Percentiles rank a stretch among this genome's conserved stretches.
These are phyloP conservation scores for Aspergillus bombycis DNA, from an alignment of 2,329 filamentous ascomycete genomes.

Conservation along the genomic window DNA sequence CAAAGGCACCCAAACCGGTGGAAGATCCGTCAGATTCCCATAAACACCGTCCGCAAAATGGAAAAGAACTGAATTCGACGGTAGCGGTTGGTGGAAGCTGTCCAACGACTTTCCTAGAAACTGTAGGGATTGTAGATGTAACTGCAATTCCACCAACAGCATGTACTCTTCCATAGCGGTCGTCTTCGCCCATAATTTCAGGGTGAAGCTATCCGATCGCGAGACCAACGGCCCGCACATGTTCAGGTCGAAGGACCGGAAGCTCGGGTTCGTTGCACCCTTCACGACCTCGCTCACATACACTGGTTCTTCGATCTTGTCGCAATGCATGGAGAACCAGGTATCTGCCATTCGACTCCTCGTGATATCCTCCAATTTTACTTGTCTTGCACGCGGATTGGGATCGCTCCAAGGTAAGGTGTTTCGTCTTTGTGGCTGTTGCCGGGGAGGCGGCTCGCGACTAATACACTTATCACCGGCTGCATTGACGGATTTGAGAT, in stretches of 20 bases:
- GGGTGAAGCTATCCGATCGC: constrained; percentile 64
- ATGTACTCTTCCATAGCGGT: constrained; percentile 58
- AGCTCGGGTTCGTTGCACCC: constrained; percentile 87
- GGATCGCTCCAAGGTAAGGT: constrained; percentile 67
- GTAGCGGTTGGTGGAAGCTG: constrained; percentile 70
- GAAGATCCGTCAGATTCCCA: constrained; percentile 70
- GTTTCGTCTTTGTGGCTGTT: constrained; percentile 53
- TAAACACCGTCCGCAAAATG: constrained; percentile 87
- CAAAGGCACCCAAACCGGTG: constrained; percentile 43
- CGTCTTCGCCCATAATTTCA: constrained; percentile 74
- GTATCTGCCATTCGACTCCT: constrained; percentile 77
- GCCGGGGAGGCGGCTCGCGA: constrained; percentile 22
- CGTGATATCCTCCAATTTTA: constrained; percentile 73
- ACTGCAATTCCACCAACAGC: constrained; percentile 71
- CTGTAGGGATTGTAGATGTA: constrained; percentile 73
- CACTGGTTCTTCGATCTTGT: constrained; percentile 69
- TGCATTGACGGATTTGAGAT: constrained; percentile 45
- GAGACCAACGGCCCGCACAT: constrained; percentile 65
- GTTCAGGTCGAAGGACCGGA: constrained; percentile 78
- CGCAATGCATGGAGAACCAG: constrained; percentile 83
- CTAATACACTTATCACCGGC: constrained; percentile 11
- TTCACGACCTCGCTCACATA: constrained; percentile 85
- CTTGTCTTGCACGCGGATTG: constrained; percentile 66
- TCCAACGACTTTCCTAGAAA: constrained; percentile 72
- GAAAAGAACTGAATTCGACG: constrained; percentile 80